Conservation (phyloP, 2,329 filamentous ascomycete genomes). For the Beauveria varroae region DNA sequence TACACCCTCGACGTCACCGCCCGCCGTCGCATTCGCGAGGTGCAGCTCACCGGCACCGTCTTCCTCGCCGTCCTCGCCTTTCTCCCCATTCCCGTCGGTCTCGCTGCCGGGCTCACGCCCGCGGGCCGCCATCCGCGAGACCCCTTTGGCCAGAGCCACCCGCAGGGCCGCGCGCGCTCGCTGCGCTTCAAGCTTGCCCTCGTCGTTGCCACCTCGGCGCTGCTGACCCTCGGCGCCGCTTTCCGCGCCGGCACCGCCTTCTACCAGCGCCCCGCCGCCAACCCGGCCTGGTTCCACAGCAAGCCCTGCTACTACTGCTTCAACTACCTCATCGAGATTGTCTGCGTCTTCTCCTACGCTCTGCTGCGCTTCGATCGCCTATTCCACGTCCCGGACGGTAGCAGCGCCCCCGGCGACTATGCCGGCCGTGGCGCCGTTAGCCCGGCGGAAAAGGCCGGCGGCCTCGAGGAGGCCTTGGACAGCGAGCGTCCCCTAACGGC, state of each 20-base stretch:
- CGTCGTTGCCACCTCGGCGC: slow-evolving; percentile 46
- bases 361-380: slow-evolving; percentile 63
- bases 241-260: slow-evolving; percentile 59
- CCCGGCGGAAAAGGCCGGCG: slow-evolving; percentile 11
- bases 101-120: slow-evolving; percentile 28
- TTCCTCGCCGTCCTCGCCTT: slow-evolving; percentile 60
- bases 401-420: slow-evolving; percentile 49
- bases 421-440: slow-evolving; percentile 14
- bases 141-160: slow-evolving; percentile 52
- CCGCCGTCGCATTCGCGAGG: slow-evolving; percentile 46
- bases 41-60: slow-evolving; percentile 60
- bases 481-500: slow-evolving; percentile 17
- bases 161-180: slow-evolving; percentile 49
- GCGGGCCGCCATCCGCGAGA: slow-evolving; percentile 38
- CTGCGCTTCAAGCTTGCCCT: slow-evolving; percentile 59
- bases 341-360: slow-evolving; percentile 61
- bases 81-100: slow-evolving; percentile 51
- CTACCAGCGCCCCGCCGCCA: slow-evolving; percentile 36
- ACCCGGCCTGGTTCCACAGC: slow-evolving; percentile 63
- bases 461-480: slow-evolving; percentile 18
- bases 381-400: slow-evolving; percentile 68
- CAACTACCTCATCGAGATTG: slow-evolving; percentile 67
- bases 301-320: slow-evolving; percentile 73
- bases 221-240: slow-evolving; percentile 61
- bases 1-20: slow-evolving; percentile 53